Conservation (phyloP, 2,329 filamentous ascomycete genomes). For the Venturiaceae sp. region DNA sequence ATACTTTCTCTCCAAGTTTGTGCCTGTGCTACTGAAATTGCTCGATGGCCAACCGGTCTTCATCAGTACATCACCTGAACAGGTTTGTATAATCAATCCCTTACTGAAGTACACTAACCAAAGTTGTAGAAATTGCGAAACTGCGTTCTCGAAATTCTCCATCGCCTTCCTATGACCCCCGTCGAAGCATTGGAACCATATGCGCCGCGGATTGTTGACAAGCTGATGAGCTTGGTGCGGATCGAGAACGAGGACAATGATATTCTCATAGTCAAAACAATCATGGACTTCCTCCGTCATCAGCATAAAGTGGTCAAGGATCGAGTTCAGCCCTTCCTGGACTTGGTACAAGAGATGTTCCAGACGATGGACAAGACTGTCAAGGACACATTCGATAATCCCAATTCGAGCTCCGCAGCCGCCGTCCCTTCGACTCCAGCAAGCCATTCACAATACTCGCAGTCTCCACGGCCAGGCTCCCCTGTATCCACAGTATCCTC, state of each 20-base stretch:
- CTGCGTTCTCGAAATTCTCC: constrained; percentile 87
- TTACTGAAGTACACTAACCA: not conserved
- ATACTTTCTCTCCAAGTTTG: constrained; percentile 73
- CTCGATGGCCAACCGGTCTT: constrained; percentile 82
- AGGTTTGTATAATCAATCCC: constrained; percentile 44
- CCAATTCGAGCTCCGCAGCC: constrained; percentile 9
- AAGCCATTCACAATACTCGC: constrained; percentile 56
- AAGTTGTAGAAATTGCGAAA: constrained; percentile 69
- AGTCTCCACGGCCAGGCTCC: constrained; percentile 82
- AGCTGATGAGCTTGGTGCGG: constrained; percentile 79
- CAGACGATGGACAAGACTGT: constrained; percentile 91
- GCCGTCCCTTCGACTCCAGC: constrained; percentile 55
- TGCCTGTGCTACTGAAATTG: constrained; percentile 82
- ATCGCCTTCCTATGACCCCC: constrained; percentile 69
- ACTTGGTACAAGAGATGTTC: constrained; percentile 91
- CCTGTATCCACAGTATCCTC: constrained; percentile 63
- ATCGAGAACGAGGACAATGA: constrained; percentile 98
- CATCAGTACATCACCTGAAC: constrained; percentile 79
- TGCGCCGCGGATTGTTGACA: constrained; percentile 78
- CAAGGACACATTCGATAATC: constrained; percentile 83
- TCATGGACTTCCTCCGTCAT: constrained; percentile 92
- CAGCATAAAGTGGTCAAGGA: constrained; percentile 73
- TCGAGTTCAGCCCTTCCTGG: constrained; percentile 82
- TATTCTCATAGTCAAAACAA: constrained; percentile 94
- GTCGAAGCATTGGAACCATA: constrained; percentile 79